phyloP scores from a whole-genome alignment of 2,329 filamentous ascomycete species.

The Ophiostoma quercus region DNA sequence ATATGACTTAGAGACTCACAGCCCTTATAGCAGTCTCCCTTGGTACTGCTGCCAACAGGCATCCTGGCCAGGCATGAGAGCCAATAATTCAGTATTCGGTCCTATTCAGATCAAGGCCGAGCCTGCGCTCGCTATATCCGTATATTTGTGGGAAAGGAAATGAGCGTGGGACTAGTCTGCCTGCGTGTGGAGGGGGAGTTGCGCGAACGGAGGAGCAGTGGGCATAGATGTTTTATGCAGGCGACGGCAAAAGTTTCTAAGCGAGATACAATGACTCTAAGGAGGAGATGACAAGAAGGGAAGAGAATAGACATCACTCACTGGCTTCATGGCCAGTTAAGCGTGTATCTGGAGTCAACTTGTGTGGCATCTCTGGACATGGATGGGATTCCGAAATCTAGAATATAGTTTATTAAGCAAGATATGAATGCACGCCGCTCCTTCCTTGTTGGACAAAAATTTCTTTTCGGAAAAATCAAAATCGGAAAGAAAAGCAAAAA shows the following conservation, averaged over 20 bases:
- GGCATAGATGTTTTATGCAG: not conserved
- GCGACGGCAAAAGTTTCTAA: not conserved
- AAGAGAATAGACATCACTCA: not conserved
- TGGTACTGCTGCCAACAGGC: not conserved
- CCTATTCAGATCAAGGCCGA: not conserved
- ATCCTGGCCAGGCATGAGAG: not conserved
- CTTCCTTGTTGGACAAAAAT: not conserved
- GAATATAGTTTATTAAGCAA: not conserved
- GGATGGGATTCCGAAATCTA: not conserved
- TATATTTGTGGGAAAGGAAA: not conserved
- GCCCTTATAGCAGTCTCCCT: not conserved
- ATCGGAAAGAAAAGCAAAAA: not conserved
- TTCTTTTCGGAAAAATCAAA: not conserved
- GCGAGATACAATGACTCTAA: too few species aligned
- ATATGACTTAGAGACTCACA: not conserved
- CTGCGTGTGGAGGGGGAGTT: not conserved
- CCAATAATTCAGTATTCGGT: not conserved
- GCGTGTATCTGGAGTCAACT: not conserved
- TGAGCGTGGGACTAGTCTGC: not conserved
- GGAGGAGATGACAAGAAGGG: not conserved
- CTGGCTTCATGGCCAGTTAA: not conserved
- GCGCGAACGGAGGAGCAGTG: not conserved
- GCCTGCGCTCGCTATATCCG: not conserved
- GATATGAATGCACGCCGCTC: not conserved
- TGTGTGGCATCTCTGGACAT: not conserved